Evolutionary conservation across 23 red algal species (phyloP).

Genomic region (Gracilariopsis chorda): DNA sequence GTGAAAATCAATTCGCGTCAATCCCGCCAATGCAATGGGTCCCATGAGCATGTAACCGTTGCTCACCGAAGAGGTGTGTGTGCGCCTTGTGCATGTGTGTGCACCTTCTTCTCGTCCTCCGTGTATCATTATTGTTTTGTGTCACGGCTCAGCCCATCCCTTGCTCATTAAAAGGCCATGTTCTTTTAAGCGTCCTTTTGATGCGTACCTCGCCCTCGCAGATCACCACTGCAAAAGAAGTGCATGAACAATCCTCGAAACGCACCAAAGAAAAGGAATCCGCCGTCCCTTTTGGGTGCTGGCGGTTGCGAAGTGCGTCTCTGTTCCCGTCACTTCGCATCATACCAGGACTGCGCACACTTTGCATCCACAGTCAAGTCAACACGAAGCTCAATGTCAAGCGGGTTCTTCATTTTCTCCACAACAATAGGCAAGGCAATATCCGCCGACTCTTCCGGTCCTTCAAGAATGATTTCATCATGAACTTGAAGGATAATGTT

Average conservation of each 20-base stretch:
- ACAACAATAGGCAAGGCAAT: constrained; percentile 59
- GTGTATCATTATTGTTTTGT: neutral
- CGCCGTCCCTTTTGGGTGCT: too few species aligned
- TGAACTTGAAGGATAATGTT: constrained; percentile 88
- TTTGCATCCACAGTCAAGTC: constrained; percentile 76
- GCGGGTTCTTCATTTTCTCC: constrained; percentile 68
- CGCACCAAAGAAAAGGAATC: too few species aligned
- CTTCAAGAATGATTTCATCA: constrained; percentile 96
- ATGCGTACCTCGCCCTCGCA: too few species aligned
- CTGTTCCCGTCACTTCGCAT: constrained; percentile 85
- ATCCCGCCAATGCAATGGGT: too few species aligned
- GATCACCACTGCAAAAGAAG: too few species aligned
- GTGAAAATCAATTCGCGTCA: too few species aligned
- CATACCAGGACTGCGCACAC: constrained; percentile 74
- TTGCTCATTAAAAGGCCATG: neutral
- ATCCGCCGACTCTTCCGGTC: constrained; percentile 69
- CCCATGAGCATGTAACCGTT: too few species aligned
- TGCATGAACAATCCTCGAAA: too few species aligned
- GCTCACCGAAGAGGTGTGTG: too few species aligned
- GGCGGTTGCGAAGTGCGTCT: too few species aligned
- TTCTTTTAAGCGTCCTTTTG: neutral
- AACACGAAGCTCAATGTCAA: constrained; percentile 63
- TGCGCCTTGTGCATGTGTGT: too few species aligned
- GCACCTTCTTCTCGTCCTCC: neutral
- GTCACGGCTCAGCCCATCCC: neutral